Percentiles rank a stretch among this genome's conserved stretches.
These are phyloP conservation scores for Lepidium sativum DNA, from an alignment of 345 rosid species.

Conservation along the genomic window DNA sequence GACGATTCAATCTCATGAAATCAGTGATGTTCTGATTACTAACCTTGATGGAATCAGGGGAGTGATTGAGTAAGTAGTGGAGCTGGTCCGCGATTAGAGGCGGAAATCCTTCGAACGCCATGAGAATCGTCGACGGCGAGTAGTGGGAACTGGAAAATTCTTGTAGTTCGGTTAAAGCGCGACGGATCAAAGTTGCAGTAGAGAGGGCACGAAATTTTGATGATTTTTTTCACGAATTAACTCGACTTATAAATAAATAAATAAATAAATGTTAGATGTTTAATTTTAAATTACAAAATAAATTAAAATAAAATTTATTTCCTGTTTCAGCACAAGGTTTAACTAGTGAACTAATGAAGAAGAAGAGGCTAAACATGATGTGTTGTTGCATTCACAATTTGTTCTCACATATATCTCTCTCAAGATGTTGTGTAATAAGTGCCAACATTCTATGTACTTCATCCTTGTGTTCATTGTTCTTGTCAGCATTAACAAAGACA, in stretches of 20 bases:
- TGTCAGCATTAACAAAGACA: slow-evolving; percentile 48
- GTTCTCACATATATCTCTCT: slow-evolving; percentile 10
- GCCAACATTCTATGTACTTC: slow-evolving; percentile 39
- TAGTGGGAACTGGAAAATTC: too few relatives aligned
- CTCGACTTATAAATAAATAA: too few relatives aligned
- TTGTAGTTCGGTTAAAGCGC: background rate
- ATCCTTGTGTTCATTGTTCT: slow-evolving; percentile 38
- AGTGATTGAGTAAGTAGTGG: slow-evolving; percentile 62
- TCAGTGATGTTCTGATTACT: background rate
- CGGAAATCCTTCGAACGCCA: slow-evolving; percentile 63
- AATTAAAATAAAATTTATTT: too few relatives aligned
- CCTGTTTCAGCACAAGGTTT: too few relatives aligned
- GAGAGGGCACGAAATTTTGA: background rate
- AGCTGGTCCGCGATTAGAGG: slow-evolving; percentile 78
- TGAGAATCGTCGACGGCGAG: too few relatives aligned
- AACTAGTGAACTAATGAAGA: too few relatives aligned
- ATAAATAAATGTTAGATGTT: too few relatives aligned
- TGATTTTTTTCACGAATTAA: too few relatives aligned
- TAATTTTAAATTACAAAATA: too few relatives aligned
- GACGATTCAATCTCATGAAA: background rate
- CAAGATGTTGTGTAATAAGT: slow-evolving; percentile 22
- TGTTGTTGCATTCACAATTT: background rate
- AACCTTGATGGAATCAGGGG: slow-evolving; percentile 55
- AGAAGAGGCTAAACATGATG: background rate
- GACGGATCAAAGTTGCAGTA: background rate